Percentiles rank a stretch among this genome's conserved stretches.
Conservation (phyloP, 129 eudicot genomes). For the Flaveria sonorensis region DNA sequence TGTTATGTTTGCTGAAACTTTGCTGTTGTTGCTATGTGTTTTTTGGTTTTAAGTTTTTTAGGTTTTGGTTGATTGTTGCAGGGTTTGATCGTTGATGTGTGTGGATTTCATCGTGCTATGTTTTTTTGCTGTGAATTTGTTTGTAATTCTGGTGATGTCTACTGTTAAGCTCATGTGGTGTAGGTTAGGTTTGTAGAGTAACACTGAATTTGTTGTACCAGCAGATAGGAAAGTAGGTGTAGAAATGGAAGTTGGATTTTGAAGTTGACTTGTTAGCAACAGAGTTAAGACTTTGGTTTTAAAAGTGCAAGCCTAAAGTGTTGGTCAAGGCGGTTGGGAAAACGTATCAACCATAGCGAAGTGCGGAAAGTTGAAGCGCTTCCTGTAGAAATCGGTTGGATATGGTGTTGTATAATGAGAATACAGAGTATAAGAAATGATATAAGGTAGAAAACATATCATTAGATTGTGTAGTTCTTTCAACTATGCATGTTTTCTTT, state of each 20-base stretch:
- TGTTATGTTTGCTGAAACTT: not conserved
- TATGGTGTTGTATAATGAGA: not conserved
- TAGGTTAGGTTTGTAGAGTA: not conserved
- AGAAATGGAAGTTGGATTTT: not conserved
- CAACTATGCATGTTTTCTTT: too few species aligned
- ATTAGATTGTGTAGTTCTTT: too few species aligned
- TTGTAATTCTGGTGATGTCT: not conserved
- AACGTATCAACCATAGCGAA: too few species aligned
- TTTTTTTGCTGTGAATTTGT: too few species aligned
- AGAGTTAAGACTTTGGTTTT: too few species aligned
- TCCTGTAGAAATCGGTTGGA: too few species aligned
- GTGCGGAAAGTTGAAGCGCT: too few species aligned
- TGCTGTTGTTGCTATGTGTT: not conserved
- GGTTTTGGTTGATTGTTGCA: not conserved
- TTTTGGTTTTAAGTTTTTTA: not conserved
- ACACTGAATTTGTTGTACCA: not conserved
- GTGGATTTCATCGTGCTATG: slow-evolving; percentile 3
- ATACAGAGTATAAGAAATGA: too few species aligned
- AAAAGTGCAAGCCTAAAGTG: too few species aligned
- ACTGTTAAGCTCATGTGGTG: not conserved
- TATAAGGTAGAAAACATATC: too few species aligned
- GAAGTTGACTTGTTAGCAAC: not conserved
- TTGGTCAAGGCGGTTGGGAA: too few species aligned
- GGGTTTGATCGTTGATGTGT: not conserved
- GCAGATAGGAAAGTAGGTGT: not conserved